Evolutionary conservation across 352 stramenopile genomes (phyloP), one percentile per base, ranked within the genome.

Genomic region (Globisporangium irregulare): DNA sequence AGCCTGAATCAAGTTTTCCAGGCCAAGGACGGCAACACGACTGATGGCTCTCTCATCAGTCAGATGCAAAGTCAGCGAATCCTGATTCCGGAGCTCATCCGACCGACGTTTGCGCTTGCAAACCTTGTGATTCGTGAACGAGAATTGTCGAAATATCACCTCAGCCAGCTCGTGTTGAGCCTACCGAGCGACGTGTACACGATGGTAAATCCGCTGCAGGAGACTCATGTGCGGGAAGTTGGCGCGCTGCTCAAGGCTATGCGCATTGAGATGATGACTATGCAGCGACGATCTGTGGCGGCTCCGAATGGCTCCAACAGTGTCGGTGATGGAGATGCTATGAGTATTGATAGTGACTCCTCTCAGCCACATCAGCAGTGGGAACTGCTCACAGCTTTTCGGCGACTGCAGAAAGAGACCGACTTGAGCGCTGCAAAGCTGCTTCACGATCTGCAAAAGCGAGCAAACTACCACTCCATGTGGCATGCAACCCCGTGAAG

Each of bases 391-490:
- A 85, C 74, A 9, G 71, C 75, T 18, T 65, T 84, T 15, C 73
- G 74, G 25, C 59, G 64, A 24, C 64, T 83, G 32, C 69, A 84
- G 12, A 68, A 75, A 8, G 24, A 1, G 62, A 72, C 67, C 1
- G 67, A 72, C 27, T 25, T 72, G 34, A 20, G 32, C 0, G 62
- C 62, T 18, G 41, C 63, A 1, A 53, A 41, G 29, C 41, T 73
- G 27, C 68, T 71, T 29, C 51, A 58, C n/a, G 18, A 48, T 59
- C 69, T 88, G 14, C 73, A 85, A 38, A 69, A 74, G 58, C 80
- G 78, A 56, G 68, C 74, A 9, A 81, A 88, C 54, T 83, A 79
- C 46, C 80, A 88, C 41, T 70, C 67, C 5, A 79, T 80, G 65
- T 88, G 80, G 78, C 77, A 62, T 32, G 54, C 25, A 25, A 15